Conservation (phyloP, 108 stramenopile genomes). For the Nannochloropsis salina region DNA sequence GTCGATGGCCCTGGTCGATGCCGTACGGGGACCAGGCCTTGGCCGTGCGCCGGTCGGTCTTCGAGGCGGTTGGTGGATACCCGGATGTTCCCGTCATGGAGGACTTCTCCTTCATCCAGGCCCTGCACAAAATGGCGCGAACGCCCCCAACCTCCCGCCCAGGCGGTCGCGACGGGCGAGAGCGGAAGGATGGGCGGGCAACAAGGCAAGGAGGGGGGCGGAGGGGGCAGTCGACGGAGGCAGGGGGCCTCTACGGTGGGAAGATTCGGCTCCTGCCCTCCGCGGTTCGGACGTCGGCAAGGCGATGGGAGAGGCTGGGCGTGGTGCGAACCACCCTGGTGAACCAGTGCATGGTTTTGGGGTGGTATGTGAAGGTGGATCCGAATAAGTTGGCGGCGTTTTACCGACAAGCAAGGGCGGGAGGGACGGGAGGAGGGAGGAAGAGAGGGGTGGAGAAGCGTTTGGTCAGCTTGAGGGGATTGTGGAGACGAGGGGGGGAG, state of each 20-base stretch:
- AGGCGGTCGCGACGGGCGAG: background rate
- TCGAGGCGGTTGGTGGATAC: slow-evolving; percentile 69
- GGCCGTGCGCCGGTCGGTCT: slow-evolving; percentile 62
- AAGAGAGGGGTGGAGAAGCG: background rate
- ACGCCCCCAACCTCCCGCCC: background rate
- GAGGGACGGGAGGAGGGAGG: background rate
- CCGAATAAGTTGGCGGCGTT: background rate
- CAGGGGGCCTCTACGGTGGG: background rate
- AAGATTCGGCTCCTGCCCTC: background rate
- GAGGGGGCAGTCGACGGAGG: too few species aligned
- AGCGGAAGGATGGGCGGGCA: background rate
- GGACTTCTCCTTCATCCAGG: slow-evolving; percentile 58
- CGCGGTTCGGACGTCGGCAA: background rate
- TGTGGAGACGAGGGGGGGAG: background rate
- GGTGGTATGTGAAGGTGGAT: slow-evolving; percentile 1
- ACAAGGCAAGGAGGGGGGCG: background rate
- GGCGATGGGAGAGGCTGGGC: background rate
- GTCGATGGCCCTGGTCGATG: slow-evolving; percentile 56
- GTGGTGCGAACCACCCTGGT: background rate
- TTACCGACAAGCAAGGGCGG: background rate
- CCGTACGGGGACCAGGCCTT: slow-evolving; percentile 78
- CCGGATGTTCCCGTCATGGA: slow-evolving; percentile 79
- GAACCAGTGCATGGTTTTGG: background rate
- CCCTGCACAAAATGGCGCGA: background rate
- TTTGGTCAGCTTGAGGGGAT: background rate